phyloP scores from a whole-genome alignment of 352 stramenopile species.

The Globisporangium nagaii region DNA sequence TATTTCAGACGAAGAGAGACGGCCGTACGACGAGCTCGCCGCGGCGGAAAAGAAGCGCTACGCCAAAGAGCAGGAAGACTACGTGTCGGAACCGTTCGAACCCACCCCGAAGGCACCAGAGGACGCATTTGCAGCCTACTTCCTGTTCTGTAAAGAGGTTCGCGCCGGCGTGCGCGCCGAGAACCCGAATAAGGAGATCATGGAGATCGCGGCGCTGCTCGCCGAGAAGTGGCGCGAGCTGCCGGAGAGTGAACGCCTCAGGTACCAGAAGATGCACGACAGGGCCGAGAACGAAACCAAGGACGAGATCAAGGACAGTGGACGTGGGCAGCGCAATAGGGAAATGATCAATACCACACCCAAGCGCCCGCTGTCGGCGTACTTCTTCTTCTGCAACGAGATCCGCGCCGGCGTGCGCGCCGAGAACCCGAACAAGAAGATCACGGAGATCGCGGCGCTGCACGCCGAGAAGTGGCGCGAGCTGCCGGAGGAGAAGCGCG shows the following conservation, averaged over 20 bases:
- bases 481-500: slow-evolving; percentile 90
- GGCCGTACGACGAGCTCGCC: slow-evolving; percentile 80
- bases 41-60: slow-evolving; percentile 85
- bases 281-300: no score
- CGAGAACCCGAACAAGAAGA: slow-evolving; percentile 93
- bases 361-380: slow-evolving; percentile 92
- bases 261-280: slow-evolving; percentile 88
- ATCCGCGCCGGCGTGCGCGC: slow-evolving; percentile 87
- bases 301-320: no score
- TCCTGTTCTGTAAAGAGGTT: slow-evolving; percentile 95
- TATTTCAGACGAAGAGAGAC: slow-evolving; percentile 56
- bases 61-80: slow-evolving; percentile 85
- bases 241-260: slow-evolving; percentile 89
- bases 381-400: slow-evolving; percentile 95
- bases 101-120: slow-evolving; percentile 61
- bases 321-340: no score
- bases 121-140: slow-evolving; percentile 91
- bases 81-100: slow-evolving; percentile 83
- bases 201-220: slow-evolving; percentile 84
- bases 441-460: slow-evolving; percentile 88
- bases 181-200: slow-evolving; percentile 93
- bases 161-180: slow-evolving; percentile 86
- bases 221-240: slow-evolving; percentile 85
- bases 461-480: slow-evolving; percentile 82
- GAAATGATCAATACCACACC: no score